A percentile compares a stretch with the other conserved stretches of the same genome.
These are phyloP conservation scores for Leishmania tarentolae DNA, from an alignment of 208 protist genomes.

Conservation along the genomic window DNA sequence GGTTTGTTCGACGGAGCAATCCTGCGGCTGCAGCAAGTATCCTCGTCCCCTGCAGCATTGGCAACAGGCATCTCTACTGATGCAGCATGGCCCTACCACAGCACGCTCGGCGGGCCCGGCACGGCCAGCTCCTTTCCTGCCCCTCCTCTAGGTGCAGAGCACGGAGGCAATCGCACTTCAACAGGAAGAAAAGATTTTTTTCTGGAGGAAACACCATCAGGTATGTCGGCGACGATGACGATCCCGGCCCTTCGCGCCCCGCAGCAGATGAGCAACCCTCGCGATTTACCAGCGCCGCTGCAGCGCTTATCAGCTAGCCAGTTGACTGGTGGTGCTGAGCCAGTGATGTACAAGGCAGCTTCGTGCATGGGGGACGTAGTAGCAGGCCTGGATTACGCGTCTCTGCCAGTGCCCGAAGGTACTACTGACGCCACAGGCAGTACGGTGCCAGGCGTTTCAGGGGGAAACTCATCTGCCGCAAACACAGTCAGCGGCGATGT, in stretches of 20 bases:
- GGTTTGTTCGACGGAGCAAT: slow-evolving; percentile 64
- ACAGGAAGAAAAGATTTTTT: no score
- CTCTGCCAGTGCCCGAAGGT: no score
- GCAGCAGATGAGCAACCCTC: background rate
- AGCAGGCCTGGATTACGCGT: background rate
- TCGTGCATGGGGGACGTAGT: background rate
- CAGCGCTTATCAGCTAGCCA: background rate
- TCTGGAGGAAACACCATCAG: background rate
- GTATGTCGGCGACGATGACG: no score
- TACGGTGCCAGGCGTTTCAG: background rate
- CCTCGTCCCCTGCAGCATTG: background rate
- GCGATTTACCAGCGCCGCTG: background rate
- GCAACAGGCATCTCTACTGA: background rate
- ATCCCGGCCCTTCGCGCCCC: background rate
- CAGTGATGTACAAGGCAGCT: background rate
- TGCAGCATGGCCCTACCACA: background rate
- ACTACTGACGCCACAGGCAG: background rate
- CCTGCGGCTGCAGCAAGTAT: slow-evolving; percentile 46
- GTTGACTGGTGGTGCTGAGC: background rate
- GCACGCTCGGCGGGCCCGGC: background rate
- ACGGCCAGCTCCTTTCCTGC: background rate
- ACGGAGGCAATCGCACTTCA: background rate
- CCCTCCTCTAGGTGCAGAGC: no score
- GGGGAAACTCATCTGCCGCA: background rate
- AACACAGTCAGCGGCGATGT: background rate